Conservation (phyloP, 768 basidiomycete species). For the Suillus discolor region DNA sequence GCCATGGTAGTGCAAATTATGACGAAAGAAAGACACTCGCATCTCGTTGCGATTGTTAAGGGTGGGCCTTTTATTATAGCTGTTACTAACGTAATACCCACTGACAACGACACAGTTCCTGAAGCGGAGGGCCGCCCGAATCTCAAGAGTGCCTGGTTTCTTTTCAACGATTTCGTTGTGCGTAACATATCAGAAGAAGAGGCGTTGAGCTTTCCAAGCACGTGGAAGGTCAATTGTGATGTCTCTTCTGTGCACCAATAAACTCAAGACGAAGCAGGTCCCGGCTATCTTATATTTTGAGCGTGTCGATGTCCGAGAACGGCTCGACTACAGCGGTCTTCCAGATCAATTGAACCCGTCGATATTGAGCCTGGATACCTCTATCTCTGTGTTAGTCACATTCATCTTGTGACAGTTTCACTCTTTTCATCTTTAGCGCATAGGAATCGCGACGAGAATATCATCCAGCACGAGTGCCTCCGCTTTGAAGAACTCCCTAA, state of each 20-base stretch:
- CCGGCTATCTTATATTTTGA: constrained; percentile 93
- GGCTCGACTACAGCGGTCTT: constrained; percentile 65
- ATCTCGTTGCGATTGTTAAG: constrained; percentile 88
- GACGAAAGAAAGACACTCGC: constrained; percentile 70
- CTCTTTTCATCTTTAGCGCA: constrained; percentile 1
- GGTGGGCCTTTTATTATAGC: constrained; percentile 40
- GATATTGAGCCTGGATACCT: constrained; percentile 84
- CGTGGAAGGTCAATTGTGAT: constrained; percentile 79
- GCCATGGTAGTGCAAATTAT: constrained; percentile 81
- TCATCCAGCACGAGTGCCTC: constrained; percentile 81
- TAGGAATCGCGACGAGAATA: constrained; percentile 74
- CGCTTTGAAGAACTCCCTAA: constrained; percentile 75
- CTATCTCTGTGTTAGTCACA: constrained; percentile 73
- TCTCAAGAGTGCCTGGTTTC: constrained; percentile 70
- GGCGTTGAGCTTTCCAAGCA: constrained; percentile 82
- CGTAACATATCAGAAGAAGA: constrained; percentile 83
- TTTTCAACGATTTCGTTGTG: constrained; percentile 98
- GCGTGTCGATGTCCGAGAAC: constrained; percentile 58
- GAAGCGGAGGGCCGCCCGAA: constrained; percentile 53
- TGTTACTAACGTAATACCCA: not conserved
- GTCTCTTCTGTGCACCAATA: not conserved
- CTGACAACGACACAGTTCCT: constrained; percentile 53
- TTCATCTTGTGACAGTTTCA: not conserved
- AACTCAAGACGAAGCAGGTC: constrained; percentile 47
- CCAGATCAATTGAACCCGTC: constrained; percentile 69